Evolutionary conservation across 2,329 filamentous ascomycete species (phyloP), one percentile per base, ranked within the genome.

Genomic region (Sarocladiaceae sp.): DNA sequence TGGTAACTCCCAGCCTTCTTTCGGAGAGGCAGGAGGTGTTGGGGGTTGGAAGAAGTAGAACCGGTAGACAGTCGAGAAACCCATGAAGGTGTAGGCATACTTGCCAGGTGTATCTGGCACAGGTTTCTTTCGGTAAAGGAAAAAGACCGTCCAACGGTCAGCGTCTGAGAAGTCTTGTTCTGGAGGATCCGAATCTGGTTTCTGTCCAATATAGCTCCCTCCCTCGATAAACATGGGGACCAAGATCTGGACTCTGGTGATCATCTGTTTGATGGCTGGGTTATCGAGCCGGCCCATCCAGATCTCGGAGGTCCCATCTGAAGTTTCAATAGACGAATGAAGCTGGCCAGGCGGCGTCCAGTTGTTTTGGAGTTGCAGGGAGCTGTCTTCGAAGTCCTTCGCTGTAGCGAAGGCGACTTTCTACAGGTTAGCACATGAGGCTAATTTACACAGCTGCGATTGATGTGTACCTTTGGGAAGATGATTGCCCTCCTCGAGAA

Each of bases 171-270:
- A 75, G 31, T 89, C 80, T 33, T 59, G 73, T 47, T 88, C 76
- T 13, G 78, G 76, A 42, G 88, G 80, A 2, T 70, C 63, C 3
- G 64, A 64, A 4, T 72, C 62, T 2, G 53, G 55, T 23, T 69
- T 60, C 27, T 68, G 57, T 9, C 68, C 78, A 35, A 96, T 81
- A 29, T 80, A 80, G 4, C 80, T 85, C n/a, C 90, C 93, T 21
- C 88, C 93, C 62, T 98, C 94, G 49, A 98, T 96, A 61, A 89
- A 94, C 48, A 97, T 73, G 13, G 88, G 80, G 4, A 90, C 79
- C 27, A 95, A 70, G 45, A 96, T 80, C 65, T 95, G 89, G 51
- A 94, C 78, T 43, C 90, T 87, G 49, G 80, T 80, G 56, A 95
- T 72, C 31, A 96, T 69, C 55, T 82, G 74, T 56, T 78, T 77